A percentile compares a stretch with the other conserved stretches of the same genome.
Evolutionary conservation across 371 early-diverging fungal species (phyloP).

Genomic region (Lichtheimia ornata): DNA sequence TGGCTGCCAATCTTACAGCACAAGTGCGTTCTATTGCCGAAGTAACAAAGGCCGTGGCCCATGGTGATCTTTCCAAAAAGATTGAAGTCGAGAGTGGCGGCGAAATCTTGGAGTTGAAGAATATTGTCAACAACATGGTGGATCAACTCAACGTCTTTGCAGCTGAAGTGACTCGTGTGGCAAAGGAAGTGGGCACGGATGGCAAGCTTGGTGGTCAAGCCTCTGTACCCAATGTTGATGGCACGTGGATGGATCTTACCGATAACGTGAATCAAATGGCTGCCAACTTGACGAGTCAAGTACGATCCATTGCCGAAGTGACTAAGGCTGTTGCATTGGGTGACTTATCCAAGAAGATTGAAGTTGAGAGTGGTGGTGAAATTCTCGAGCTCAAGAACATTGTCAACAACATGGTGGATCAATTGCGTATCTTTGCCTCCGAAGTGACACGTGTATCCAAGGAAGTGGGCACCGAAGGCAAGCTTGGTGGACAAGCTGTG

Average conservation of each 20-base stretch:
- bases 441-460: background rate
- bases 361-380: constrained; percentile 58
- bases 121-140: constrained; percentile 67
- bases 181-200: background rate
- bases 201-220: constrained; percentile 1
- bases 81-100: constrained; percentile 46
- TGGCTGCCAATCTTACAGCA: constrained; percentile 22
- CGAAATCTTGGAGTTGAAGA: constrained; percentile 55
- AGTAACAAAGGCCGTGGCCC: constrained; percentile 50
- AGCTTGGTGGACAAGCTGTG: background rate
- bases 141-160: constrained; percentile 40
- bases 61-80: constrained; percentile 47
- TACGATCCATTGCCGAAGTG: constrained; percentile 24
- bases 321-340: constrained; percentile 25
- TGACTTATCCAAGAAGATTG: constrained; percentile 9
- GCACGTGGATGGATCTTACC: background rate
- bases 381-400: constrained; percentile 30
- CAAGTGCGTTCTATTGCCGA: constrained; percentile 49
- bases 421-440: background rate
- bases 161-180: background rate
- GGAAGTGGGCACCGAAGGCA: background rate
- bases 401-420: background rate
- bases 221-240: background rate
- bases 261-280: constrained; percentile 1
- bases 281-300: background rate